These are phyloP conservation scores for Trichoderma atroviride DNA, from an alignment of 2,329 filamentous ascomycete genomes.

Conservation along the genomic window DNA sequence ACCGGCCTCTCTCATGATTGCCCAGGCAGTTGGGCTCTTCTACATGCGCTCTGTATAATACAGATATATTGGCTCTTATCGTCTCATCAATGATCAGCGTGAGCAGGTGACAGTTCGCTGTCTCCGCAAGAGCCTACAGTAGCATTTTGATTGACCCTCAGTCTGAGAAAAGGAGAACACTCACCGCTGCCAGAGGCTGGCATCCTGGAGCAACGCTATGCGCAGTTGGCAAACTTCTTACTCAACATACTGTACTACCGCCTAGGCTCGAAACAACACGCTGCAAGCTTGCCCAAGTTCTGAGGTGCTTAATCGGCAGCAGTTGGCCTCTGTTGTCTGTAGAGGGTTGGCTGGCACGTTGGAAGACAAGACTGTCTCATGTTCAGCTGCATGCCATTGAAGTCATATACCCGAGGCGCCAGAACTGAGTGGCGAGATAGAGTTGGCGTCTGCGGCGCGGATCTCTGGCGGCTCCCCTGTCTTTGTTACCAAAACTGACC, in stretches of 20 bases:
- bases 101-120: conserved; percentile 7
- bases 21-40: neutral
- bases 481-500: neutral
- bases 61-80: neutral
- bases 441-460: neutral
- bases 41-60: neutral
- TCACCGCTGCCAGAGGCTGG: conserved; percentile 3
- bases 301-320: neutral
- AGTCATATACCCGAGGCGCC: conserved; percentile 2
- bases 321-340: conserved; percentile 11
- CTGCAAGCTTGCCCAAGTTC: neutral
- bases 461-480: conserved; percentile 10
- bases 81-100: conserved; percentile 19
- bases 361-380: neutral
- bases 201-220: neutral
- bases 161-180: conserved; percentile 12
- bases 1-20: neutral
- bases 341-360: neutral
- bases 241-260: neutral
- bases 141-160: conserved; percentile 1
- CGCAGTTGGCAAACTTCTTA: neutral
- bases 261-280: neutral
- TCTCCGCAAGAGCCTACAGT: conserved; percentile 3
- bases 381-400: neutral
- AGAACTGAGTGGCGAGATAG: conserved; percentile 2